Evolutionary conservation across 169 alveolate genomes (phyloP).

Genomic region (Babesia bigemina): DNA sequence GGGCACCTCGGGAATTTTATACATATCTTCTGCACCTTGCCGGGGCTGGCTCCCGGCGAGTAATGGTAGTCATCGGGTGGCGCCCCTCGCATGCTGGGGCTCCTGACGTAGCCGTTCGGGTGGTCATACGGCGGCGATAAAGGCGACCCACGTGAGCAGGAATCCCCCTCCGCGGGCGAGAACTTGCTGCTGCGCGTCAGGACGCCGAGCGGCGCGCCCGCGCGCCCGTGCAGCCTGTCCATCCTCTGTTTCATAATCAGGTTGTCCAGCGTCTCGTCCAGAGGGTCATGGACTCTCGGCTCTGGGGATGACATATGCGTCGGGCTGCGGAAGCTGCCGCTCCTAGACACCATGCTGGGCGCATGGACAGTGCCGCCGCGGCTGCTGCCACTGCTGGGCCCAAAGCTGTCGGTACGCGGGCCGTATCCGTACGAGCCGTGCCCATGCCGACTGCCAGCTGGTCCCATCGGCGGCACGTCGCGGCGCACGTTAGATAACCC

Average conservation of each 20-base stretch:
- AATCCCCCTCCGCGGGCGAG: slow-evolving; percentile 1
- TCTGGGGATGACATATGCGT: not conserved
- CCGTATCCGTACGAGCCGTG: no score
- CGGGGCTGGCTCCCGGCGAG: not conserved
- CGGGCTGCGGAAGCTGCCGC: not conserved
- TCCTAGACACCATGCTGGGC: no score
- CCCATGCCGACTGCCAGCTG: no score
- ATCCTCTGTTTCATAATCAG: slow-evolving; percentile 61
- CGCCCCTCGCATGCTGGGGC: not conserved
- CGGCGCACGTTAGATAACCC: no score
- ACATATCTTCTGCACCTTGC: slow-evolving; percentile 53
- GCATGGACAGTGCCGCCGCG: no score
- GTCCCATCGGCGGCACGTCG: no score
- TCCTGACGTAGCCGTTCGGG: not conserved
- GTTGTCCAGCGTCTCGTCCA: slow-evolving; percentile 62
- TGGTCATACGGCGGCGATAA: not conserved
- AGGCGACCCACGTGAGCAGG: not conserved
- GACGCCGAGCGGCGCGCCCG: slow-evolving; percentile 47
- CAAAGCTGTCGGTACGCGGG: no score
- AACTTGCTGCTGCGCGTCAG: slow-evolving; percentile 55
- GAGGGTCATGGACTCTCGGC: slow-evolving; percentile 28
- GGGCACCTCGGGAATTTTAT: slow-evolving; percentile 56
- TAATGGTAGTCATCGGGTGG: not conserved
- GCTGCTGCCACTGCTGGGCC: no score
- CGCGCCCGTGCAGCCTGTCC: slow-evolving; percentile 46